Conservation (phyloP, 1,284 basidiomycete species). For the Fistulina hepatica region DNA sequence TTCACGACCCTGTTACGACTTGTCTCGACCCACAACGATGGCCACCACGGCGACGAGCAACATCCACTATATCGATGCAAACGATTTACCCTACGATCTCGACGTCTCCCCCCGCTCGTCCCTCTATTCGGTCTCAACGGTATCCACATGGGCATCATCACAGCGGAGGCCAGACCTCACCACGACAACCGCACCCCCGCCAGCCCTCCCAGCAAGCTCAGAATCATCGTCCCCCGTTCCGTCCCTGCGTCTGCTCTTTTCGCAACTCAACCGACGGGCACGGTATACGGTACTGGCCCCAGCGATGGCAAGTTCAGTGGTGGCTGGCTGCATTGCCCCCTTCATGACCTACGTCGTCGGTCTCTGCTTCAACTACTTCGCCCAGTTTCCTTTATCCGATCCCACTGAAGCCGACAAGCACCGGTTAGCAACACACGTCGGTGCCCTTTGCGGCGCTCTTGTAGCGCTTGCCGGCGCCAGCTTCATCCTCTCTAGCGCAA, state of each 20-base stretch:
- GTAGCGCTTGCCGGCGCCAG: constrained; percentile 63
- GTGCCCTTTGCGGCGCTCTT: constrained; percentile 50
- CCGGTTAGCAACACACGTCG: constrained; percentile 29
- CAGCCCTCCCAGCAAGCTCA: neutral
- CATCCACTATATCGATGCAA: too few relatives aligned
- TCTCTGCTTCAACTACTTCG: constrained; percentile 65
- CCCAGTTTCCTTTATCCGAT: constrained; percentile 39
- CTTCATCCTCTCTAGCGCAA: constrained; percentile 63
- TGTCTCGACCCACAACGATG: too few relatives aligned
- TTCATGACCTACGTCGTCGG: constrained; percentile 81
- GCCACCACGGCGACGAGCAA: too few relatives aligned
- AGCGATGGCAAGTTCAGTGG: constrained; percentile 47
- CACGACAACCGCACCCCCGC: constrained; percentile 6
- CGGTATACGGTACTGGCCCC: constrained; percentile 46
- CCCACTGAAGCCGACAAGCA: constrained; percentile 38
- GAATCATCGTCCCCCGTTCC: constrained; percentile 5
- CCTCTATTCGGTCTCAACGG: constrained; percentile 6
- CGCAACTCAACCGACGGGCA: constrained; percentile 38
- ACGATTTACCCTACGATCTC: constrained; percentile 11
- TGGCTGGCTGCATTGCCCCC: constrained; percentile 60
- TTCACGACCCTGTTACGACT: too few relatives aligned
- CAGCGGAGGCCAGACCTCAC: too few relatives aligned
- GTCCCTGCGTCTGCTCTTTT: constrained; percentile 40
- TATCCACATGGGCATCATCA: too few relatives aligned
- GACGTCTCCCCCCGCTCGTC: constrained; percentile 11